Conservation (phyloP, 2,329 filamentous ascomycete genomes). For the Dothideomycetes sp. region DNA sequence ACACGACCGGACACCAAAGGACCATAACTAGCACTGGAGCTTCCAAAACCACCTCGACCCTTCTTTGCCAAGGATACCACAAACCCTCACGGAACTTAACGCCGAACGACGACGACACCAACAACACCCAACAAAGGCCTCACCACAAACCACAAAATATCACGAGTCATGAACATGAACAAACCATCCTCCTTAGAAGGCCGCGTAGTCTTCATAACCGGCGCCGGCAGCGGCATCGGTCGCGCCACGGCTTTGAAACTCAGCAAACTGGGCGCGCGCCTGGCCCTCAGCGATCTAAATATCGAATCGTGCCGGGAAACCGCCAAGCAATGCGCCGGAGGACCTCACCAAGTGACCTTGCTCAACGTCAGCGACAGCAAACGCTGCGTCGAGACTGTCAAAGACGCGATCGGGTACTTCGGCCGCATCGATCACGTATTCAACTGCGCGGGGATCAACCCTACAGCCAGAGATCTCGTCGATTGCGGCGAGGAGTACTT, state of each 20-base stretch:
- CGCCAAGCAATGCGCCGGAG: conserved; percentile 18
- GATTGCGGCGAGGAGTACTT: conserved; percentile 37
- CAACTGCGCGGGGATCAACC: conserved; percentile 34
- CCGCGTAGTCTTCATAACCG: conserved; percentile 25
- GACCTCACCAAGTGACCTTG: conserved; percentile 30
- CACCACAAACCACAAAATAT: too few species aligned
- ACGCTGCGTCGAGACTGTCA: conserved; percentile 21
- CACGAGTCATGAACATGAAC: conserved; percentile 1
- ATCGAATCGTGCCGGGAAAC: conserved; percentile 23
- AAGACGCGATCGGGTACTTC: conserved; percentile 23
- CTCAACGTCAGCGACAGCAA: conserved; percentile 23
- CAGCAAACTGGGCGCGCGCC: conserved; percentile 32
- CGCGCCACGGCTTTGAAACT: conserved; percentile 37
- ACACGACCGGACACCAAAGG: too few species aligned
- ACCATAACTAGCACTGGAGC: too few species aligned
- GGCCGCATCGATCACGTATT: conserved; percentile 35
- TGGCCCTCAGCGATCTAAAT: conserved; percentile 35
- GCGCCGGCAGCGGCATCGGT: conserved; percentile 32
- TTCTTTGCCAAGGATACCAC: too few species aligned
- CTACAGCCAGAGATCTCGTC: conserved; percentile 25
- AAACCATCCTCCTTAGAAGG: conserved; percentile 17
- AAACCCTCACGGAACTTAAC: too few species aligned
- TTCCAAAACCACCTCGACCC: too few species aligned
- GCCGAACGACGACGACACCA: too few species aligned
- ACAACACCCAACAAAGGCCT: too few species aligned